Evolutionary conservation across 176 grass and related monocot species (phyloP), one percentile per base, ranked within the genome.

Genomic region (Cocos nucifera): DNA sequence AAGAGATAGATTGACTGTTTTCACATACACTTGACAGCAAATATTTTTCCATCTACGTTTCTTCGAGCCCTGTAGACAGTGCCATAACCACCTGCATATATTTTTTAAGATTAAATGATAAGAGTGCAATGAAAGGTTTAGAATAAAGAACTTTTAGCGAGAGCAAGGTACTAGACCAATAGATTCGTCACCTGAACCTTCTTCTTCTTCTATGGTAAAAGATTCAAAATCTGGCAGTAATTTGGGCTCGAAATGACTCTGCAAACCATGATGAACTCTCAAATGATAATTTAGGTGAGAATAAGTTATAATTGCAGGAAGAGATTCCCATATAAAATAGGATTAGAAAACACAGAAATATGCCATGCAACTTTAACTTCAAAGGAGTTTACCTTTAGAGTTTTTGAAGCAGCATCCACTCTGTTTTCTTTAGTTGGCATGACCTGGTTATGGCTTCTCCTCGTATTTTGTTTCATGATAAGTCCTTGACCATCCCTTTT

Each of bases 191-290:
- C 93, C 93, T 91, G 87, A 92, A 5, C 93, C 93, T 88, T 97
- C 93, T 65, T 97, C 93, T 61, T 91, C 87, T 85, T 91, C 84
- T 69, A 88, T 78, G 49, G 65, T 71, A 70, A 83, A 97, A 77
- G 49, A 14, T 51, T 88, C 73, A 20, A 97, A 91, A 19, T 62
- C 78, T 63, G 93, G 87, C 64, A 85, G 59, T 68, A 35, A 73
- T 65, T 83, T 97, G 74, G 70, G 62, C 6, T 70, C 78, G 25
- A 56, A 49, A 53, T 81, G 58, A 19, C 22, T 71, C 93, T 91
- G 72, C 17, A 87, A 69, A 70, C 73, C 17, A 58, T 25, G 51
- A 10, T 15, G 74, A 58, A 50, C 22, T 2, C 24, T 48, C 19
- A 17, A 71, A 72, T 44, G 35, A 39, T 39, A 12, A 12, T 44